phyloP scores from a whole-genome alignment of 768 basidiomycete genomes.

The Suillus sp. region DNA sequence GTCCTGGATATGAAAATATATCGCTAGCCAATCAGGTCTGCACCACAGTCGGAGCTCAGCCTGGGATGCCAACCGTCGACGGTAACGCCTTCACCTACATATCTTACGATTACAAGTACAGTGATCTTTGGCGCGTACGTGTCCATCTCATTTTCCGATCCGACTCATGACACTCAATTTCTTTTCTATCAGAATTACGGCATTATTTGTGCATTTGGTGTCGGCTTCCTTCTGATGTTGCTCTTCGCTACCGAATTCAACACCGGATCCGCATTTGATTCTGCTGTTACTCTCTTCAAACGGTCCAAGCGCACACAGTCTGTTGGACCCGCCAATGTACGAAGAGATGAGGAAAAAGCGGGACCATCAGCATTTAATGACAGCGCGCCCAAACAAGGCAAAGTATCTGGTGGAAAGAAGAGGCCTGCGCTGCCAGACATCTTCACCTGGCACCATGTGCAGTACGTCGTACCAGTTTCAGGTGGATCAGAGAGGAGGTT shows the following conservation, averaged over 20 bases:
- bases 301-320: conserved; percentile 44
- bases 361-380: conserved; percentile 11
- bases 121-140: conserved; percentile 53
- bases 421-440: conserved; percentile 45
- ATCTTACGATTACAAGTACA: conserved; percentile 42
- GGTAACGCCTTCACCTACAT: conserved; percentile 59
- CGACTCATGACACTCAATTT: not conserved
- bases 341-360: conserved; percentile 32
- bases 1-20: conserved; percentile 61
- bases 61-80: conserved; percentile 61
- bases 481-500: conserved; percentile 47
- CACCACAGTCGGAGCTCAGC: conserved; percentile 61
- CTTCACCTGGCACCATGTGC: conserved; percentile 80
- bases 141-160: not conserved
- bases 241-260: conserved; percentile 62
- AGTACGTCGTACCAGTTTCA: conserved; percentile 54
- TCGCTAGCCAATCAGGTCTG: conserved; percentile 73
- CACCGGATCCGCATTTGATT: conserved; percentile 37
- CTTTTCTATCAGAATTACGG: conserved; percentile 58
- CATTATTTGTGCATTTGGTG: conserved; percentile 64
- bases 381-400: not conserved
- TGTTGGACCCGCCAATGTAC: conserved; percentile 21
- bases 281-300: conserved; percentile 64
- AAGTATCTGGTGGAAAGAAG: conserved; percentile 21
- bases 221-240: conserved; percentile 56